These are phyloP conservation scores for Diphasiastrum complanatum DNA, from an alignment of 83 land plant species.

Conservation along the genomic window DNA sequence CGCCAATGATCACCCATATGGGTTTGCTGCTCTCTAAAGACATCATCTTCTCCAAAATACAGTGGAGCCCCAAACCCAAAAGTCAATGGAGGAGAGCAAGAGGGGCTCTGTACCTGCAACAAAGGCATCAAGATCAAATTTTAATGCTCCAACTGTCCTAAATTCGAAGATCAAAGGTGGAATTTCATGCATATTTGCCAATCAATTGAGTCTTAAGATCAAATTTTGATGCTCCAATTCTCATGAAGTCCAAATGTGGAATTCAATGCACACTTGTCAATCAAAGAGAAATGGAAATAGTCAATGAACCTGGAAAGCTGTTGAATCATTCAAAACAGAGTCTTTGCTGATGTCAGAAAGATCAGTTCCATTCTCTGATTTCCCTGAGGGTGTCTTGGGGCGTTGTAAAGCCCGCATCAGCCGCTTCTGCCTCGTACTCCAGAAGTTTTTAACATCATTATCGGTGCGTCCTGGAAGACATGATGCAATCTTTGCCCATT, in stretches of 20 bases:
- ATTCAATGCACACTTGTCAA: too few relatives aligned
- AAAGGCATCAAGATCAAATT: too few relatives aligned
- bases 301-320: slow-evolving; percentile 16
- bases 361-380: slow-evolving; percentile 22
- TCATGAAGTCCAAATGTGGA: too few relatives aligned
- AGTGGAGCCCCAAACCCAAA: too few relatives aligned
- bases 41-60: slow-evolving; percentile 22
- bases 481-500: slow-evolving; percentile 79
- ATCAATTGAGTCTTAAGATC: too few relatives aligned
- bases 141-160: too few relatives aligned
- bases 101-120: too few relatives aligned
- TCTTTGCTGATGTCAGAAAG: slow-evolving; percentile 19
- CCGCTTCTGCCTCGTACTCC: slow-evolving; percentile 88
- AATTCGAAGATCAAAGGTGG: too few relatives aligned
- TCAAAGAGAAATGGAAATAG: too few relatives aligned
- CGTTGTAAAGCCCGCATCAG: slow-evolving; percentile 52
- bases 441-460: slow-evolving; percentile 84
- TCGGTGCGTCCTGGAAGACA: slow-evolving; percentile 69
- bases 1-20: not conserved
- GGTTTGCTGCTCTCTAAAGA: slow-evolving; percentile 15
- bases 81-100: too few relatives aligned
- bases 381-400: slow-evolving; percentile 22
- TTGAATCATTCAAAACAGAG: slow-evolving; percentile 10
- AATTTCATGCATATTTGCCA: too few relatives aligned
- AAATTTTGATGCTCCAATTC: too few relatives aligned